Percentiles rank a stretch among this genome's conserved stretches.
Evolutionary conservation across 2,329 filamentous ascomycete genomes (phyloP).

Genomic region (Aciculosporium take): DNA sequence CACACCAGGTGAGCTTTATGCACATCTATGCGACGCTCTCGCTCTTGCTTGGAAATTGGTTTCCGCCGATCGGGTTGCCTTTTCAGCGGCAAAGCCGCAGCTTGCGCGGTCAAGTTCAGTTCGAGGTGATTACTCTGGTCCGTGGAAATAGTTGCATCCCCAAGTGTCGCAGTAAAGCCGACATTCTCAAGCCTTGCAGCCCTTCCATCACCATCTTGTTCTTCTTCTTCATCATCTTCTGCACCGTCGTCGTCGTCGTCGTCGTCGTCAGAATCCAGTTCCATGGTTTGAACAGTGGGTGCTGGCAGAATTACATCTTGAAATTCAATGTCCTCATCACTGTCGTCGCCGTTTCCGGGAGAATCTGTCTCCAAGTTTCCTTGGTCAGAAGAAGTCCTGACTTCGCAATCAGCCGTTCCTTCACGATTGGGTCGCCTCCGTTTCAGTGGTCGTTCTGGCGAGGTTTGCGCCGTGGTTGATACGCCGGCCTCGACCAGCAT

Average conservation of each 20-base stretch:
- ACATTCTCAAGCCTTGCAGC: slow-evolving; percentile 33
- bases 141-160: slow-evolving; percentile 10
- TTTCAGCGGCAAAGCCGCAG: slow-evolving; percentile 17
- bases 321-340: slow-evolving; percentile 32
- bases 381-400: neutral
- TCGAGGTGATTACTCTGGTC: slow-evolving; percentile 26
- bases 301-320: slow-evolving; percentile 35
- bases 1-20: slow-evolving; percentile 81
- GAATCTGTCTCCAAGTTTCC: neutral
- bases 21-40: slow-evolving; percentile 48
- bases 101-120: slow-evolving; percentile 37
- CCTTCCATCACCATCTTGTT: slow-evolving; percentile 19
- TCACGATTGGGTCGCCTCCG: slow-evolving; percentile 17
- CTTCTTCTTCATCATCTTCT: slow-evolving; percentile 25
- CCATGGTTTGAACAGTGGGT: slow-evolving; percentile 36
- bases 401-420: neutral
- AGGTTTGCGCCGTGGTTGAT: slow-evolving; percentile 11
- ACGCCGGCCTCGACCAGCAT: slow-evolving; percentile 37
- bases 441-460: slow-evolving; percentile 27
- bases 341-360: slow-evolving; percentile 10
- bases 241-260: slow-evolving; percentile 29
- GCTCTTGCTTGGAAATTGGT: slow-evolving; percentile 39
- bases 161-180: slow-evolving; percentile 22
- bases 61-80: slow-evolving; percentile 29
- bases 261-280: slow-evolving; percentile 33